These are phyloP conservation scores for Amauroascus niger DNA, from an alignment of 2,329 filamentous ascomycete species.

Conservation along the genomic window DNA sequence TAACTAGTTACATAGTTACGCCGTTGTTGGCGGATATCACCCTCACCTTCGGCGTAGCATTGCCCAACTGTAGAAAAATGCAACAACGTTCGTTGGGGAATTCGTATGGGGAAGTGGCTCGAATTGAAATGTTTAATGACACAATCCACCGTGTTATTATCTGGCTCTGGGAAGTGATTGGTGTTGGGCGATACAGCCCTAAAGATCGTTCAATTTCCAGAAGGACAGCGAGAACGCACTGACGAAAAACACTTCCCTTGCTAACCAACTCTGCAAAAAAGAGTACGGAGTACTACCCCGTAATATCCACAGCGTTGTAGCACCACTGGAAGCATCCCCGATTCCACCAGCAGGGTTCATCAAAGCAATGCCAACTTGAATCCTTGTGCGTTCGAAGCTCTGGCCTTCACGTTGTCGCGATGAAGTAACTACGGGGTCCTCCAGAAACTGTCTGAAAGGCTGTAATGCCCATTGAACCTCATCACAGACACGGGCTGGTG, in stretches of 20 bases:
- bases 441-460: too few species aligned
- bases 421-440: too few species aligned
- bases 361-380: background rate
- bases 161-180: background rate
- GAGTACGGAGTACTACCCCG: background rate
- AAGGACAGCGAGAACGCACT: background rate
- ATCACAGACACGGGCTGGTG: slow-evolving; percentile 14
- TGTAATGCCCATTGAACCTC: too few species aligned
- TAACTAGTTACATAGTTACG: too few species aligned
- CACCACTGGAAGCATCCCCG: background rate
- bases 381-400: background rate
- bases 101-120: background rate
- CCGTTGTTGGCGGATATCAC: background rate
- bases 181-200: background rate
- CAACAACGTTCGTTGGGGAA: background rate
- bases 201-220: background rate
- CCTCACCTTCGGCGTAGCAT: background rate
- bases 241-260: background rate
- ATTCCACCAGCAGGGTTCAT: slow-evolving; percentile 1
- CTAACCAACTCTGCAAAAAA: background rate
- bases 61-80: background rate
- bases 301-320: background rate
- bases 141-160: background rate
- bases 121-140: slow-evolving; percentile 3
- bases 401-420: background rate